Evolutionary conservation across 148 eudicot species (phyloP).

Genomic region (Rhododendron vialii): DNA sequence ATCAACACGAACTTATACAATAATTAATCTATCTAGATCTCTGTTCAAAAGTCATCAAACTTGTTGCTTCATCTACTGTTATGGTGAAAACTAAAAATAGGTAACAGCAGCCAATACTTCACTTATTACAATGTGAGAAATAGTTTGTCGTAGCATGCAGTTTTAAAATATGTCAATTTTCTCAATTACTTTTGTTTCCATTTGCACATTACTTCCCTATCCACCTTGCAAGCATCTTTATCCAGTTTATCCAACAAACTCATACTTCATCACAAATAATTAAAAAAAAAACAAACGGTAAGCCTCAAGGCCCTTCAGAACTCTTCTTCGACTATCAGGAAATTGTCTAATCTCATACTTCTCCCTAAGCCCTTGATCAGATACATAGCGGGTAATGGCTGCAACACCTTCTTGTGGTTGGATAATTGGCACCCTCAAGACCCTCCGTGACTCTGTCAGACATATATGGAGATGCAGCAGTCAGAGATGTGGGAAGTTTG

Average conservation of each 20-base stretch:
- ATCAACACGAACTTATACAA: background rate
- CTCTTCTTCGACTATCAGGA: background rate
- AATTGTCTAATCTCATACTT: background rate
- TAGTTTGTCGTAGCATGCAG: background rate
- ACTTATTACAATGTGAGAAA: background rate
- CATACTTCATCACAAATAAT: background rate
- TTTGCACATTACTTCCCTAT: background rate
- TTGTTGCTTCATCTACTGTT: background rate
- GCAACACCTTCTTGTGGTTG: background rate
- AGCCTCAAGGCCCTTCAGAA: background rate
- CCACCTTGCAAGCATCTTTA: background rate
- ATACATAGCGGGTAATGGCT: background rate
- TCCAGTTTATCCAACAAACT: background rate
- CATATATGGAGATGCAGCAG: too few species aligned
- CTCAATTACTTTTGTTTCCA: background rate
- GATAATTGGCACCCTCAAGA: too few species aligned
- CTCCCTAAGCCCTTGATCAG: background rate
- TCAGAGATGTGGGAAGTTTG: too few species aligned
- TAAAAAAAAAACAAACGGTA: background rate
- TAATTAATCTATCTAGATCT: background rate
- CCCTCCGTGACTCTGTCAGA: too few species aligned
- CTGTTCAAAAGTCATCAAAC: background rate
- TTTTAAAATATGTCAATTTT: background rate
- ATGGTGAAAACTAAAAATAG: background rate
- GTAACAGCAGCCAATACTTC: background rate